Evolutionary conservation across 805 yeast species (phyloP).

Genomic region (Clavispora carvajalis): DNA sequence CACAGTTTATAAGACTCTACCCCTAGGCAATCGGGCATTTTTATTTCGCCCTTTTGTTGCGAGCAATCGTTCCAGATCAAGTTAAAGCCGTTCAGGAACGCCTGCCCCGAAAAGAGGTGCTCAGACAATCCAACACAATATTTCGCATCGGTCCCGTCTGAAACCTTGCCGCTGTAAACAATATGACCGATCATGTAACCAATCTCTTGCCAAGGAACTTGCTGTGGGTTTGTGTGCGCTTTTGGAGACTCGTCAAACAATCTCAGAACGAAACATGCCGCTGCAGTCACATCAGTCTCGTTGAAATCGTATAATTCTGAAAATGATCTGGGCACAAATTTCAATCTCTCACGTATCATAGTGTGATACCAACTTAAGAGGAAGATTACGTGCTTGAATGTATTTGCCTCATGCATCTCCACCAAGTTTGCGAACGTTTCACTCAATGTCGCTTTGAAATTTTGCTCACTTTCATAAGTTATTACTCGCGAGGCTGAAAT

Average conservation of each 20-base stretch:
- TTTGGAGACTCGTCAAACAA: constrained; percentile 22
- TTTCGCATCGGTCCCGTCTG: constrained; percentile 34
- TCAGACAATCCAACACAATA: constrained; percentile 31
- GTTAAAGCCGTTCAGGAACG: constrained; percentile 41
- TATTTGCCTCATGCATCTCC: constrained; percentile 16
- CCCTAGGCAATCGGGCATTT: constrained; percentile 46
- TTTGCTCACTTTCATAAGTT: constrained; percentile 58
- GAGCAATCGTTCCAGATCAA: constrained; percentile 28
- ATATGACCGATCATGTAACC: constrained; percentile 46
- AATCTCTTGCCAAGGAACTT: constrained; percentile 52
- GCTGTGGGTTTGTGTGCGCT: constrained; percentile 9
- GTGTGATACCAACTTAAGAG: constrained; percentile 69
- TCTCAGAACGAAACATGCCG: constrained; percentile 38
- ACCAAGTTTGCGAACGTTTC: constrained; percentile 33
- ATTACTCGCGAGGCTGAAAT: constrained; percentile 51
- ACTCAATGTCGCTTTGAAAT: constrained; percentile 45
- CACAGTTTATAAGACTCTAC: constrained; percentile 37
- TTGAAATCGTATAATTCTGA: constrained; percentile 59
- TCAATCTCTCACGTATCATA: constrained; percentile 50
- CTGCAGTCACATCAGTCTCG: constrained; percentile 62
- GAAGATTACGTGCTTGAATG: constrained; percentile 44
- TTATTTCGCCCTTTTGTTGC: constrained; percentile 14
- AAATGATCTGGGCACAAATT: constrained; percentile 64
- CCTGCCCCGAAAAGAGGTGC: constrained; percentile 31
- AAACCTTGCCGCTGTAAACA: constrained; percentile 65